Evolutionary conservation across 2,329 filamentous ascomycete genomes (phyloP), one percentile per base, ranked within the genome.

Genomic region (Diaporthe ilicicola): DNA sequence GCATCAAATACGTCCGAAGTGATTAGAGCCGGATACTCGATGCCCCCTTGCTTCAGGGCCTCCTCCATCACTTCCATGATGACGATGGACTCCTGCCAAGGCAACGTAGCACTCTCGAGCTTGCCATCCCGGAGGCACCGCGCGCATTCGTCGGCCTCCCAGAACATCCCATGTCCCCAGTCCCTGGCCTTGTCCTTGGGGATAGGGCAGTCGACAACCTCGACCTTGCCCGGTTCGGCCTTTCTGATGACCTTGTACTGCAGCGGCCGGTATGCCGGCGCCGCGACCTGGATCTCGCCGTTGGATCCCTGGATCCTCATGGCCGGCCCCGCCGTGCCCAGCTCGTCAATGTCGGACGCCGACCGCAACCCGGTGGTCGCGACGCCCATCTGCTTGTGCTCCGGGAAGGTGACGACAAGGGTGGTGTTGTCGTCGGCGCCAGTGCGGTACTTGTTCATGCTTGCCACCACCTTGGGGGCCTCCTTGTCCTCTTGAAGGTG

Each of bases 221-320:
- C 86, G 34, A 84, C 78, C 51, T 84, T 81, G 62, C 84, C 84
- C 34, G 81, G 84, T 59, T 80, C 79, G 46, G 84, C 85, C 74
- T 82, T 83, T 75, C 84, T 86, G 75, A 95, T 86, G 66, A 95
- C 81, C 67, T 84, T 87, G 80, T 91, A 94, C 75, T 87, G 84
- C 27, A 85, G 84, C 2, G 94, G 94, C 19, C 89, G 86, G 84
- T 86, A 97, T 0, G 93, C 90, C 1, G 91, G 91, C 39, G 90
- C 90, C 76, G 87, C 88, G 73, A 97, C 91, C 77, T 95, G 93
- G 76, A 97, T 93, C 83, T 97, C 94, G 73, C 94, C 94, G 73
- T 89, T 86, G 42, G 91, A 89, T 50, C 94, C 94, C 82, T 95
- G 93, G 76, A 97, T 93, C 74, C 93, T 91, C 78, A 95, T 91